These are phyloP conservation scores for Setaria viridis DNA, from an alignment of 202 grass and related monocot species.

Conservation along the genomic window DNA sequence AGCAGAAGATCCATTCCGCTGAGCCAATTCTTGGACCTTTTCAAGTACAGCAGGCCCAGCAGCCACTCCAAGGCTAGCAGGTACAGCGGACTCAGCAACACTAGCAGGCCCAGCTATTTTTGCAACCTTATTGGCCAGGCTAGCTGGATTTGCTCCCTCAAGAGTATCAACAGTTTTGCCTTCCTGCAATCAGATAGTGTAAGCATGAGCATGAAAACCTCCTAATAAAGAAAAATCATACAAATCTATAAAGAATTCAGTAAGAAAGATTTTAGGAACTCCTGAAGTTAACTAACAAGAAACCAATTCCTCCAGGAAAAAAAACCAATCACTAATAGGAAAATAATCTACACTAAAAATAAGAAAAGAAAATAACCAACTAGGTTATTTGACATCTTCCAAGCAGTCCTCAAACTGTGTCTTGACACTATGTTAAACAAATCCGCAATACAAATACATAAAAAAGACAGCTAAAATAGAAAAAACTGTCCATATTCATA, in stretches of 20 bases:
- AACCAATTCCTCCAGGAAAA: background rate
- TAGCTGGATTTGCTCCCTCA: slow-evolving; percentile 90
- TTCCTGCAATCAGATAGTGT: slow-evolving; percentile 60
- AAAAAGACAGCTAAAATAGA: background rate
- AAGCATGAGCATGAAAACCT: background rate
- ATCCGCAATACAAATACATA: background rate
- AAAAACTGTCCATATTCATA: background rate
- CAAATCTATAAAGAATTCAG: background rate
- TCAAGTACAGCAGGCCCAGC: slow-evolving; percentile 67
- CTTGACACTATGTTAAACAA: background rate
- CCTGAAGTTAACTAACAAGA: slow-evolving; percentile 24
- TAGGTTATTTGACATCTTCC: background rate
- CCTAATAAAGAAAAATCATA: slow-evolving; percentile 27
- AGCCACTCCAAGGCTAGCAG: slow-evolving; percentile 78
- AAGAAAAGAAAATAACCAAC: background rate
- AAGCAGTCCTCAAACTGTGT: background rate
- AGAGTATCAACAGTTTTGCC: slow-evolving; percentile 85
- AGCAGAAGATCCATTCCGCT: slow-evolving; percentile 61
- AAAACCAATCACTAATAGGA: background rate
- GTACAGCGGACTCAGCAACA: slow-evolving; percentile 62
- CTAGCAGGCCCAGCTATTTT: slow-evolving; percentile 73
- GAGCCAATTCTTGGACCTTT: slow-evolving; percentile 63
- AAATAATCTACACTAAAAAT: background rate
- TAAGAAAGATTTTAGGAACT: slow-evolving; percentile 11
- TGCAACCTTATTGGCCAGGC: slow-evolving; percentile 88